Evolutionary conservation across 73 alveolate genomes (phyloP), one percentile per base, ranked within the genome.

Genomic region (Blepharisma japonicum): DNA sequence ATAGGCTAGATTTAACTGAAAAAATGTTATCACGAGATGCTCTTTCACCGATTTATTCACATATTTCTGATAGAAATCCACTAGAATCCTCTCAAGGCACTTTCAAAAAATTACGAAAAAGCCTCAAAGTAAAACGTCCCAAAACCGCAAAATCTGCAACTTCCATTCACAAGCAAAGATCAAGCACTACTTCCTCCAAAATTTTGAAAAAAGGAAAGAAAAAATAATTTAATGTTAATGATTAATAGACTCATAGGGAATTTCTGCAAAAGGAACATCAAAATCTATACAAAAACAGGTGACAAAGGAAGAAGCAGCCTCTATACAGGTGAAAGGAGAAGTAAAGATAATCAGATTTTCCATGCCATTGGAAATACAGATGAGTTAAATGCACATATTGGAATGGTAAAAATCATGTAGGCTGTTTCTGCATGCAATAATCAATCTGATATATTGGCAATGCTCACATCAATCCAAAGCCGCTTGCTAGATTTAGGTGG

Each of bases 291-390:
- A 11, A 84, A 82, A 54, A 89, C 96, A 7, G 96, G 96, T 6
- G 96, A 89, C 78, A 89, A 89, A 77, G 96, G 96, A n/a, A 68
- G 70, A n/a, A 56, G 93, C 5, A 68, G 91, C 48, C 72, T 89
- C 14, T 89, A 55, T 78, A 86, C 92, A 27, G 96, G 96, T 56
- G 93, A 85, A 25, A 39, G 93, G 48, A 55, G 71, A 47, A 53
- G 23, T 56, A 89, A 89, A 70, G 78, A 74, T 67, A 84, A 81
- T 71, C 56, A 39, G 0, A 71, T 87, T 50, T 89, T 89, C 77
- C 83, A 89, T 7, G 48, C 85, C 54, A 48, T 89, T 14, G 96
- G 96, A 18, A 23, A 84, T 7, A 56, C 87, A 0, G 96, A 89
- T 55, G 93, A 89, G 47, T 86, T 89, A 56, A 89, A 89, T 81